Conservation (phyloP, 2,329 filamentous ascomycete species). For the Claviceps sp. region DNA sequence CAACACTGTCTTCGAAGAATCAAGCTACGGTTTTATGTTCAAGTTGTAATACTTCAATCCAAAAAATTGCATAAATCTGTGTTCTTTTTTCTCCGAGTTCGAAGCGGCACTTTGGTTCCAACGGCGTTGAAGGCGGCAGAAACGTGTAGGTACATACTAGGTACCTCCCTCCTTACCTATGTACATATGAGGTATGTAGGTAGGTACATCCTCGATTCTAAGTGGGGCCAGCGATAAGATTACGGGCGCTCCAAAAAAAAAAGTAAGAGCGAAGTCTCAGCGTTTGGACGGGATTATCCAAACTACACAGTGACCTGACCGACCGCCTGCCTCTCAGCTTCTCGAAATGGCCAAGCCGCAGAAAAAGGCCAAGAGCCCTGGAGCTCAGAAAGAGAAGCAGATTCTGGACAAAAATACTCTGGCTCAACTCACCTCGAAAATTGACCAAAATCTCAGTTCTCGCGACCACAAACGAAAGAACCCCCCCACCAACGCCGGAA, state of each 20-base stretch:
- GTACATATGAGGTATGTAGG: background rate
- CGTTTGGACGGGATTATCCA: background rate
- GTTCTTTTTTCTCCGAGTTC: background rate
- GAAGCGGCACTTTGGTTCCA: background rate
- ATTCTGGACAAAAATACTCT: conserved; percentile 37
- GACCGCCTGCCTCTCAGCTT: background rate
- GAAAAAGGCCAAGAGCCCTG: conserved; percentile 23
- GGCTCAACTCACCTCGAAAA: conserved; percentile 39
- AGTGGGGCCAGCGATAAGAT: conserved; percentile 10
- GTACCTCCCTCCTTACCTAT: no score
- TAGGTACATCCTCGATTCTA: background rate
- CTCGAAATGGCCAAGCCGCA: conserved; percentile 22
- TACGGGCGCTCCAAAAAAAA: conserved; percentile 5
- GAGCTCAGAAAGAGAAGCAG: conserved; percentile 10
- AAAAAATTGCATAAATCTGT: background rate
- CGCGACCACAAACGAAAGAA: conserved; percentile 33
- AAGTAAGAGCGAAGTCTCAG: conserved; percentile 4
- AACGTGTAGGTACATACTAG: background rate
- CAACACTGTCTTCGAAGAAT: background rate
- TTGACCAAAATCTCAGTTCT: conserved; percentile 36
- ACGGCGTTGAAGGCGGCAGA: background rate
- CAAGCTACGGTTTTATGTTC: background rate
- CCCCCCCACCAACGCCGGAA: conserved; percentile 21
- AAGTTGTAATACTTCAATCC: background rate
- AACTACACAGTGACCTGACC: background rate